Conservation (phyloP, 179 eudicot species). For the Beta macrorhiza region DNA sequence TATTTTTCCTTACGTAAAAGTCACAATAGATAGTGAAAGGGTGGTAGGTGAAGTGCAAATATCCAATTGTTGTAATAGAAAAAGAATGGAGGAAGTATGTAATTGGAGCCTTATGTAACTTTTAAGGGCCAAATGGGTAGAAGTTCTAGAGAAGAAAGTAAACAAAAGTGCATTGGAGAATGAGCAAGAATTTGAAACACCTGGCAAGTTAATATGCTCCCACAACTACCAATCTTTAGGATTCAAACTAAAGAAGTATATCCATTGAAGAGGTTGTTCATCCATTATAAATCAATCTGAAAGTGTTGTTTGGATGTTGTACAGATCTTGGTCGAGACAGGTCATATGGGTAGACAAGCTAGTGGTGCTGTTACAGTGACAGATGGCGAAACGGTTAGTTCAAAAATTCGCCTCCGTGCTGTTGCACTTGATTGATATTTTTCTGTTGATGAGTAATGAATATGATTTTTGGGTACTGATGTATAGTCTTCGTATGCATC, state of each 20-base stretch:
- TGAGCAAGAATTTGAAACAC: slow-evolving; percentile 9
- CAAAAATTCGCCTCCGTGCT: neutral
- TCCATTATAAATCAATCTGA: neutral
- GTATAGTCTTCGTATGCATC: neutral
- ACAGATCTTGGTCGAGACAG: slow-evolving; percentile 94
- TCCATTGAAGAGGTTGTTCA: neutral
- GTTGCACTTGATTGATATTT: slow-evolving; percentile 7
- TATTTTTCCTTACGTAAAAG: no score
- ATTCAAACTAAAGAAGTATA: neutral
- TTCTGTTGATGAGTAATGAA: slow-evolving; percentile 6
- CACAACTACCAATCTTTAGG: neutral
- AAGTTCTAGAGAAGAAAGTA: neutral
- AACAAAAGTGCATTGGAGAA: neutral
- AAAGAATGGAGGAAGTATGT: neutral
- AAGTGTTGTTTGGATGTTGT: slow-evolving; percentile 29
- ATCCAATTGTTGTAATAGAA: no score
- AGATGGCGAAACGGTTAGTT: slow-evolving; percentile 97
- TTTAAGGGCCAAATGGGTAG: neutral
- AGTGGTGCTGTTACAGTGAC: slow-evolving; percentile 93
- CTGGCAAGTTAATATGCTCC: neutral
- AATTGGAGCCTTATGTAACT: neutral
- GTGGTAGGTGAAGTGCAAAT: no score
- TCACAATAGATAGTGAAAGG: no score
- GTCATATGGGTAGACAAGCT: slow-evolving; percentile 97
- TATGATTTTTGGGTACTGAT: slow-evolving; percentile 2